A percentile compares a stretch with the other conserved stretches of the same genome.
Evolutionary conservation across 495 filamentous ascomycete genomes (phyloP).

Genomic region (Penicillium subrubescens): DNA sequence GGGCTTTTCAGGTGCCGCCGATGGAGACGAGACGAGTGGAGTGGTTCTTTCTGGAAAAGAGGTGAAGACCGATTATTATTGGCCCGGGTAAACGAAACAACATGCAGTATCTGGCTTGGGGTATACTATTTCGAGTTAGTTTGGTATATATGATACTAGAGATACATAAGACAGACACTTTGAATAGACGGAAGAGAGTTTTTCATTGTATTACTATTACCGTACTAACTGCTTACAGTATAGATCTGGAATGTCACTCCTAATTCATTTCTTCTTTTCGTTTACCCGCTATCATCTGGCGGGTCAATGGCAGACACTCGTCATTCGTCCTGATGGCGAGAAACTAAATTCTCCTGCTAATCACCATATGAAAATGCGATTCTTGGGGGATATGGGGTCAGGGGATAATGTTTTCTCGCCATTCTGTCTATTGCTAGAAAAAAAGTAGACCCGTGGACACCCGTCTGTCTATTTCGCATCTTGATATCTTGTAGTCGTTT

Average conservation of each 20-base stretch:
- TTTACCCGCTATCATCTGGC: neutral
- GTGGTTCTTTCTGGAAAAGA: neutral
- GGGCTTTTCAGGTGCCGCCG: neutral
- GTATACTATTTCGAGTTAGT: neutral
- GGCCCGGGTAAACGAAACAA: conserved; percentile 18
- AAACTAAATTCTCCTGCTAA: neutral
- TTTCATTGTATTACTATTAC: neutral
- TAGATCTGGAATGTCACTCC: neutral
- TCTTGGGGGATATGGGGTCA: neutral
- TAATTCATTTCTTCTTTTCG: neutral
- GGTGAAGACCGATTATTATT: neutral
- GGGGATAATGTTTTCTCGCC: conserved; percentile 29
- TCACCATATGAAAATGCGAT: neutral
- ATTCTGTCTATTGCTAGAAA: neutral
- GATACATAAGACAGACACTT: neutral
- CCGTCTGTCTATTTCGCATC: neutral
- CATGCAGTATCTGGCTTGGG: neutral
- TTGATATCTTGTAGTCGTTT: neutral
- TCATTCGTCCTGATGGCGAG: neutral
- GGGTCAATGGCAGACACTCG: neutral
- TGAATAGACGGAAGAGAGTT: neutral
- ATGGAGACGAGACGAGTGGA: neutral
- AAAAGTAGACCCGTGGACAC: conserved; percentile 5
- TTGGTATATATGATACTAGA: neutral
- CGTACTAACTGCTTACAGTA: neutral